Base-by-base conservation (phyloP, 202 grass and related monocot genomes). In the Digitaria exilis region DNA sequence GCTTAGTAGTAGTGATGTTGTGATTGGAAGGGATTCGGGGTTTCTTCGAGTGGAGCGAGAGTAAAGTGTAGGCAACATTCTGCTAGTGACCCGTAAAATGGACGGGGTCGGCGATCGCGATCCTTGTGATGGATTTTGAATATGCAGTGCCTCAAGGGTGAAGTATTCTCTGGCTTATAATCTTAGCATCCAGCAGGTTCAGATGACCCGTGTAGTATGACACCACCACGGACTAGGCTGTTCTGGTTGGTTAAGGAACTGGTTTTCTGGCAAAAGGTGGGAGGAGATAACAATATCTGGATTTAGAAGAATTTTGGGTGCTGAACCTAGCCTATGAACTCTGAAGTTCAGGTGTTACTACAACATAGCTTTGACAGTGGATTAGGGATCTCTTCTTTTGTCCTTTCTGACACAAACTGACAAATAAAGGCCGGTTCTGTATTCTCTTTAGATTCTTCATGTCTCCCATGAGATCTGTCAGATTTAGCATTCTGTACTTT, bases 361-460 rank as follows among this genome's bases (percentile, higher is more conserved):
- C 60, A 4, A 59, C 18, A 43, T 31, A 24, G n/a, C 52, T 12
- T 60, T 28, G 25, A 60, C 25, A 60, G 57, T 60, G 25, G 25
- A 15, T 16, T 29, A 60, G 57, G 25, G 60, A 60, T 24, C 24
- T 24, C n/a, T 7, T 9, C 32, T 50, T 51, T 31, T 42, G 78
- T 80, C 65, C 29, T 65, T 31, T 51, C 48, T 66, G 57, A 65
- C 50, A 21, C 29, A 50, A 69, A 37, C 24, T 63, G 76, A 41
- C 54, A 42, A 31, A 68, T 50, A 48, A 54, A 55, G 34, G 12
- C 6, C 19, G 60, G 44, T 45, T 80, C 10, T 81, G 3, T 72
- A 43, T 39, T 54, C 11, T 58, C 21, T 49, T 37, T 28, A 73
- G 72, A 86, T 89, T 89, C 78, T 73, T 73, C 57, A 25, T 85